Conservation (phyloP, 805 yeast species). For the Schwanniomyces pseudopolymorphus region DNA sequence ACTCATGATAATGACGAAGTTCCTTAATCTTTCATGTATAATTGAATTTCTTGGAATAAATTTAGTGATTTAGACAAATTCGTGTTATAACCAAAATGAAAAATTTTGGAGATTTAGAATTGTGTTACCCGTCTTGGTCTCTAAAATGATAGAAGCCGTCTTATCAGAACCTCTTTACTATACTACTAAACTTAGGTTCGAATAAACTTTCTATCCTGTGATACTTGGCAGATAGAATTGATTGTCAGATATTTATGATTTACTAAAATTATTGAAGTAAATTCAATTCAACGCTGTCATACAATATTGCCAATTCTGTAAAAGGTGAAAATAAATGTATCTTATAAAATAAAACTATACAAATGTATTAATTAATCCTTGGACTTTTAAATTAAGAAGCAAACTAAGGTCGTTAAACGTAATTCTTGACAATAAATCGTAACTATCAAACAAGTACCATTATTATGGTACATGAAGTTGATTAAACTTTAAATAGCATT, state of each 20-base stretch:
- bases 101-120: neutral
- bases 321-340: too few relatives aligned
- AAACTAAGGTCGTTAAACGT: conserved; percentile 1
- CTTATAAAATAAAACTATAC: neutral
- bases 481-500: neutral
- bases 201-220: too few relatives aligned
- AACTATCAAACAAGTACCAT: neutral
- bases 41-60: neutral
- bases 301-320: too few relatives aligned
- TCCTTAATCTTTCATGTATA: neutral
- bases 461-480: neutral
- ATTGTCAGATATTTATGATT: too few relatives aligned
- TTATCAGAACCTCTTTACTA: neutral
- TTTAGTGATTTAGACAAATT: neutral
- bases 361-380: conserved; percentile 1
- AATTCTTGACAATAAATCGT: neutral
- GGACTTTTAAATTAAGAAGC: conserved; percentile 1
- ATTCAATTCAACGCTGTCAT: too few relatives aligned
- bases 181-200: too few relatives aligned
- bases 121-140: neutral
- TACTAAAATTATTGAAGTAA: too few relatives aligned
- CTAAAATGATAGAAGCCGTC: neutral
- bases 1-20: neutral
- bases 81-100: neutral
- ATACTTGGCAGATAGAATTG: too few relatives aligned